Evolutionary conservation across 352 stramenopile species (phyloP).

Genomic region (Phytopythium mirpurense): DNA sequence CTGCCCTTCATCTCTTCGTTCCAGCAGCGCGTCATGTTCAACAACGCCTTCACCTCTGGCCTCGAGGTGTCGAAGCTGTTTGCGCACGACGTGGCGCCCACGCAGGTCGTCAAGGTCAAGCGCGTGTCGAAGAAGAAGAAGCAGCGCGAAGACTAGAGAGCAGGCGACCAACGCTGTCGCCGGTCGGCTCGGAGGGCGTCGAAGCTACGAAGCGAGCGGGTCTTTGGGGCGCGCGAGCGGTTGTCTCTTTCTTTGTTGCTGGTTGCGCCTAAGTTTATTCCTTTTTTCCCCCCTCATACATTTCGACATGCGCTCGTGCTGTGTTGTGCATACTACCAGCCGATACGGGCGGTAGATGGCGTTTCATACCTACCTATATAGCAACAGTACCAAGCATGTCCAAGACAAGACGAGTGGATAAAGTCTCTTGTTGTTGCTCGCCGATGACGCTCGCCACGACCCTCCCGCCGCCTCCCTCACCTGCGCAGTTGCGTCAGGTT

Average conservation of each 20-base stretch:
- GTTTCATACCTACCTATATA: no score
- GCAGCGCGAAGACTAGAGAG: conserved; percentile 65
- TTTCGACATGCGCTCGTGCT: background rate
- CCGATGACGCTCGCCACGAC: no score
- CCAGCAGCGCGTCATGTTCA: conserved; percentile 90
- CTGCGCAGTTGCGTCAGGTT: conserved; percentile 40
- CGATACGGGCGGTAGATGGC: no score
- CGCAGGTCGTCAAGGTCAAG: conserved; percentile 85
- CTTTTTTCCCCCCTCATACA: background rate
- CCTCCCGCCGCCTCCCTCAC: background rate
- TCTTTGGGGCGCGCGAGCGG: background rate
- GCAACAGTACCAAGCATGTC: no score
- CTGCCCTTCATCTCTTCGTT: conserved; percentile 84
- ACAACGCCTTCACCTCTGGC: conserved; percentile 85
- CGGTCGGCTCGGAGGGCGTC: no score
- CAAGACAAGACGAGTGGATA: no score
- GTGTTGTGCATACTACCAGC: background rate
- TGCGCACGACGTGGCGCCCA: conserved; percentile 73
- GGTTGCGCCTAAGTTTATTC: conserved; percentile 5
- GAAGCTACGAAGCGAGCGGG: no score
- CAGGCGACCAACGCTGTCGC: background rate
- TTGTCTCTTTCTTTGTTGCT: background rate
- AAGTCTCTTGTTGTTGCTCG: no score
- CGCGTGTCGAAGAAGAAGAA: conserved; percentile 89
- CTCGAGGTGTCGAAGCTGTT: conserved; percentile 88